Evolutionary conservation across 2,329 filamentous ascomycete species (phyloP).

Genomic region (Simplicillium aogashimaense): DNA sequence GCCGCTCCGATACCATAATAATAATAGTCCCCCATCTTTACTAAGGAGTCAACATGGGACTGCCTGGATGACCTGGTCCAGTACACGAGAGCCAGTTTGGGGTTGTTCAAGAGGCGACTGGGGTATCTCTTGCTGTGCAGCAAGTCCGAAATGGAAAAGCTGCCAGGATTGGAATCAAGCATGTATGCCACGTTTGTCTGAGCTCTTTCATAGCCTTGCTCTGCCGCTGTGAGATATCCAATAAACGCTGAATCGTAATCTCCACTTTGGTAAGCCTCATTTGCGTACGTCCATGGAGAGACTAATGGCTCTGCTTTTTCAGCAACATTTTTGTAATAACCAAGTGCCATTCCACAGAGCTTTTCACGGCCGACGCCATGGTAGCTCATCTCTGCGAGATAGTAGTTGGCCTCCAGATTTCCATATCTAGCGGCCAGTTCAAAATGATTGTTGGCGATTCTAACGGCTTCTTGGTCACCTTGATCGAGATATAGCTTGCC

Average conservation of each 20-base stretch:
- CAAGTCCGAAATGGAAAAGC: constrained; percentile 25
- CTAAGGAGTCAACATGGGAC: constrained; percentile 81
- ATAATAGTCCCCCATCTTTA: constrained; percentile 99
- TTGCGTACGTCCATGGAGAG: constrained; percentile 74
- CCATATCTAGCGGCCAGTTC: constrained; percentile 75
- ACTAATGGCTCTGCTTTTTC: constrained; percentile 64
- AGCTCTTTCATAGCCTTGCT: constrained; percentile 82
- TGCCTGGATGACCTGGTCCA: constrained; percentile 94
- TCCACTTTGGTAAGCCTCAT: constrained; percentile 68
- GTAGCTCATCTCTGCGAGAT: constrained; percentile 78
- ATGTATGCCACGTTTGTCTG: constrained; percentile 87
- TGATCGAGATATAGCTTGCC: constrained; percentile 82
- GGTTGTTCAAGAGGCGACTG: constrained; percentile 36
- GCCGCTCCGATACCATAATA: constrained; percentile 68
- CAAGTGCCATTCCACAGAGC: constrained; percentile 65
- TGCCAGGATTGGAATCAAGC: constrained; percentile 62
- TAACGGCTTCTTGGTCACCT: constrained; percentile 58
- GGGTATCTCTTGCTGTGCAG: constrained; percentile 20
- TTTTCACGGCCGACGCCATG: constrained; percentile 72
- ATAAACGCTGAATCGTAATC: constrained; percentile 74
- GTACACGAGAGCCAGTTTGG: constrained; percentile 68
- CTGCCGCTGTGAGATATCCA: constrained; percentile 76
- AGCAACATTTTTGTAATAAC: constrained; percentile 74
- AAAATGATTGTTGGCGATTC: constrained; percentile 74
- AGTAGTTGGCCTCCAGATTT: constrained; percentile 85